phyloP scores from a whole-genome alignment of 257 asterid genomes.

The Knoxia roxburghii region DNA sequence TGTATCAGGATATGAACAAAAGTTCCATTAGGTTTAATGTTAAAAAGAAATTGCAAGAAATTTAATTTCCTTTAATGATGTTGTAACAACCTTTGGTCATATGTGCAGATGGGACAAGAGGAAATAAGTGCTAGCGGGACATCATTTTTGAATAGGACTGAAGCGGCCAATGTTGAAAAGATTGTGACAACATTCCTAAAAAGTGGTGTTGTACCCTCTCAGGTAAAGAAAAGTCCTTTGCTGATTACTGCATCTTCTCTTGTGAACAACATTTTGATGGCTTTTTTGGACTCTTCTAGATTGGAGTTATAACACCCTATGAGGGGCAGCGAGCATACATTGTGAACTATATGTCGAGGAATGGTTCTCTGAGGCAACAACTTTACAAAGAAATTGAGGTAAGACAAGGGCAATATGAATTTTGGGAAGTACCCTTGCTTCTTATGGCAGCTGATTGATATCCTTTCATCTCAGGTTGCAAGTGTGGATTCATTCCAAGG shows the following conservation, averaged over 20 bases:
- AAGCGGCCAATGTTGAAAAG: conserved; percentile 95
- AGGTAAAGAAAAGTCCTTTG: conserved; percentile 39
- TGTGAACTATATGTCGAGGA: conserved; percentile 95
- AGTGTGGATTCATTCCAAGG: conserved; percentile 99
- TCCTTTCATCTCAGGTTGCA: conserved; percentile 66
- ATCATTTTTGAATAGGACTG: conserved; percentile 91
- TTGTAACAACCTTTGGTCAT: no score
- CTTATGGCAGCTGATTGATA: conserved; percentile 12
- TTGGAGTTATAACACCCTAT: conserved; percentile 97
- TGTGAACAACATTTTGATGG: background rate
- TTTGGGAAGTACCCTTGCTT: background rate
- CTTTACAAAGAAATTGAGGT: conserved; percentile 99
- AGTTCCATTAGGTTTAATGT: no score
- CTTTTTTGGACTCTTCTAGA: conserved; percentile 37
- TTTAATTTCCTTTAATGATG: no score
- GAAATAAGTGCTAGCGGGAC: conserved; percentile 99
- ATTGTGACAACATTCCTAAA: conserved; percentile 91
- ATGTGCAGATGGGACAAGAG: conserved; percentile 97
- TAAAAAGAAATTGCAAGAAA: no score
- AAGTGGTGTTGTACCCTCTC: conserved; percentile 97
- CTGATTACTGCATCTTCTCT: background rate
- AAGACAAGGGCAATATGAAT: conserved; percentile 10
- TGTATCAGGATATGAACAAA: no score
- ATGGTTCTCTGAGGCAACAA: conserved; percentile 93
- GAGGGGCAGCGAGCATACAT: conserved; percentile 99